Evolutionary conservation across 2,329 filamentous ascomycete species (phyloP), one percentile per base, ranked within the genome.

Genomic region (Pseudogymnoascus sp.): DNA sequence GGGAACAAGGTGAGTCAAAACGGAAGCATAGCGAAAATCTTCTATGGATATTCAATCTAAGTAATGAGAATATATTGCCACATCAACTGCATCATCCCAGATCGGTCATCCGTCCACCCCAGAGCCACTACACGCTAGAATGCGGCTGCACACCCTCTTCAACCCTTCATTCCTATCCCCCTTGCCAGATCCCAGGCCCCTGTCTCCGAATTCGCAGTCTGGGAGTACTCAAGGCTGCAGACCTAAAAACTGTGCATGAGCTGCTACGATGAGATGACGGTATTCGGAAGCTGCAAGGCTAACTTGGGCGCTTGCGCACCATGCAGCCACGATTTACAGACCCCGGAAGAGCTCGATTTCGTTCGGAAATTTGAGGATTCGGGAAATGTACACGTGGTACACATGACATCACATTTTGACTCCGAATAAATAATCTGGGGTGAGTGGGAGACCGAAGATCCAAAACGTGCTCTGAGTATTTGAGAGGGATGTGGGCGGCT

Each of bases 11-110:
- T 57, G 51, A 57, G 51, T 28, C 11, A 57, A 57, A 57, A 10
- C 28, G 51, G 51, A 57, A 57, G 51, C 51, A 57, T 34, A 57
- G 51, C 51, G 51, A 57, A 57, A 57, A 57, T 57, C 28, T 36
- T 57, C 11, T n/a, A 57, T 57, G 28, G 51, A 36, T 36, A 57
- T 34, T 34, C 51, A 36, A 57, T 36, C 51, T 57, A 57, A 57
- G 28, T 21, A 36, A 57, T 34, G 28, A 19, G 51, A 57, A 36
- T 57, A 57, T 34, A 57, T 57, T 57, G 23, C 16, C 51, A 36
- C 5, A 57, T n/a, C 51, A 57, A 57, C 51, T 57, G 28, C 51
- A 57, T 57, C 51, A 34, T 57, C 11, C 10, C 11, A 34, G n/a
- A 57, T 34, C 28, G 51, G 51, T 57, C 51, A 57, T 34, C 51